A percentile compares a stretch with the other conserved stretches of the same genome.
These are phyloP conservation scores for Crithidia expoeki DNA, from an alignment of 208 protist genomes.

Conservation along the genomic window DNA sequence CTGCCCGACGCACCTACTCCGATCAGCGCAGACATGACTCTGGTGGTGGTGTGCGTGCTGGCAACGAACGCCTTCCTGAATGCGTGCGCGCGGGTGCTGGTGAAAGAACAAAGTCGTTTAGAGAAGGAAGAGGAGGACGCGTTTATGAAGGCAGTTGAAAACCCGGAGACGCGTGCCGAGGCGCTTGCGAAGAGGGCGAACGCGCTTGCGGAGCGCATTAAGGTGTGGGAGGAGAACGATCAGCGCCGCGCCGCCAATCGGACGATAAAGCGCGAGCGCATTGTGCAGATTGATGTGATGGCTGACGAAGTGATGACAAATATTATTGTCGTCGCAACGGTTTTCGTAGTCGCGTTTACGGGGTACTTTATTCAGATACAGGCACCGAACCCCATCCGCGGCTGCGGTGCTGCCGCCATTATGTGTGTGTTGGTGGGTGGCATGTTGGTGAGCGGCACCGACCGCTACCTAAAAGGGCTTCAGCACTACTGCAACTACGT, in stretches of 20 bases:
- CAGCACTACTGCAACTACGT: slow-evolving; percentile 35
- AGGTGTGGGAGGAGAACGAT: slow-evolving; percentile 40
- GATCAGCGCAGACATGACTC: slow-evolving; percentile 60
- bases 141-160: slow-evolving; percentile 8
- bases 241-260: slow-evolving; percentile 31
- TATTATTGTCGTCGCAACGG: slow-evolving; percentile 40
- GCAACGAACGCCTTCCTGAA: slow-evolving; percentile 38
- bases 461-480: slow-evolving; percentile 25
- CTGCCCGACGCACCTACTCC: slow-evolving; percentile 19
- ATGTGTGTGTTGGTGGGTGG: slow-evolving; percentile 40
- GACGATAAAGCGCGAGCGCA: slow-evolving; percentile 27
- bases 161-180: slow-evolving; percentile 22
- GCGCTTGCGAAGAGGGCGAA: slow-evolving; percentile 22
- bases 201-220: slow-evolving; percentile 26
- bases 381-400: slow-evolving; percentile 54
- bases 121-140: slow-evolving; percentile 27
- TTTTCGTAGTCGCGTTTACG: slow-evolving; percentile 33
- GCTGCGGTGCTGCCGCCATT: slow-evolving; percentile 35
- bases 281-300: slow-evolving; percentile 34
- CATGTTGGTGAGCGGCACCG: slow-evolving; percentile 35
- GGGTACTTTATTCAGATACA: slow-evolving; percentile 37
- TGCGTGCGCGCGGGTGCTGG: slow-evolving; percentile 36
- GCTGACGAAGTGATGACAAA: slow-evolving; percentile 55
- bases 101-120: slow-evolving; percentile 23
- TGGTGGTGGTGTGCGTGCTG: slow-evolving; percentile 42